A percentile compares a stretch with the other conserved stretches of the same genome.
Conservation (phyloP, 495 filamentous ascomycete genomes). For the Aspergillus bridgeri region DNA sequence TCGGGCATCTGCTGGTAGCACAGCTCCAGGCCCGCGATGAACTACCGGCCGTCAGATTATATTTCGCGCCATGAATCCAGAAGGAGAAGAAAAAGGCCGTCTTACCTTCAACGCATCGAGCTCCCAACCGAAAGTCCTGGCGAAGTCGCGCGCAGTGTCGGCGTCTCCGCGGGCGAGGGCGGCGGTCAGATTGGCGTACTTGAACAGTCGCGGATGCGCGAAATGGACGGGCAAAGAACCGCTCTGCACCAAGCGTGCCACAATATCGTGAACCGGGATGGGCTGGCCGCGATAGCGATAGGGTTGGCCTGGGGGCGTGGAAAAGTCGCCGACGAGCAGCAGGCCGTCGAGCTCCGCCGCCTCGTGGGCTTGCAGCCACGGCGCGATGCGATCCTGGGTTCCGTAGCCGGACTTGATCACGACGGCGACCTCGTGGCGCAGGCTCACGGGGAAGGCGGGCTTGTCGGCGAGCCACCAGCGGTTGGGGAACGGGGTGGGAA, state of each 20-base stretch:
- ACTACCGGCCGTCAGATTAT: slow-evolving; percentile 1
- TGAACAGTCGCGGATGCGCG: background rate
- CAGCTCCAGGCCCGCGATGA: slow-evolving; percentile 4
- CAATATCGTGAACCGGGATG: background rate
- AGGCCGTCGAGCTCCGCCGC: background rate
- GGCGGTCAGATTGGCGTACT: slow-evolving; percentile 1
- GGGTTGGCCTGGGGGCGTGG: background rate
- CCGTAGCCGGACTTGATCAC: slow-evolving; percentile 7
- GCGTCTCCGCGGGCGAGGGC: slow-evolving; percentile 1
- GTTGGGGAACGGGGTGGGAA: background rate
- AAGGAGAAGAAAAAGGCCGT: background rate
- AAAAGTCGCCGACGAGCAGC: slow-evolving; percentile 6
- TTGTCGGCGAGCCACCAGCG: slow-evolving; percentile 5
- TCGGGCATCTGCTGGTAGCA: slow-evolving; percentile 4
- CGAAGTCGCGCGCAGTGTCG: background rate
- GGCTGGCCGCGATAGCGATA: slow-evolving; percentile 1
- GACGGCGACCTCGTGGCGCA: slow-evolving; percentile 4
- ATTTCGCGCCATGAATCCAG: too few species aligned
- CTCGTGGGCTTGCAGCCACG: slow-evolving; percentile 8
- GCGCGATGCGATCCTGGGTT: background rate
- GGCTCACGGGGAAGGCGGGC: background rate
- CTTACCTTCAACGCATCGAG: slow-evolving; percentile 7
- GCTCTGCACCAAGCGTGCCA: slow-evolving; percentile 1
- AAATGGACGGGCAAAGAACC: background rate
- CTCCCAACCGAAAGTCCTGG: slow-evolving; percentile 5